Conservation (phyloP, 2,329 filamentous ascomycete species). For the Diaporthe batatas region DNA sequence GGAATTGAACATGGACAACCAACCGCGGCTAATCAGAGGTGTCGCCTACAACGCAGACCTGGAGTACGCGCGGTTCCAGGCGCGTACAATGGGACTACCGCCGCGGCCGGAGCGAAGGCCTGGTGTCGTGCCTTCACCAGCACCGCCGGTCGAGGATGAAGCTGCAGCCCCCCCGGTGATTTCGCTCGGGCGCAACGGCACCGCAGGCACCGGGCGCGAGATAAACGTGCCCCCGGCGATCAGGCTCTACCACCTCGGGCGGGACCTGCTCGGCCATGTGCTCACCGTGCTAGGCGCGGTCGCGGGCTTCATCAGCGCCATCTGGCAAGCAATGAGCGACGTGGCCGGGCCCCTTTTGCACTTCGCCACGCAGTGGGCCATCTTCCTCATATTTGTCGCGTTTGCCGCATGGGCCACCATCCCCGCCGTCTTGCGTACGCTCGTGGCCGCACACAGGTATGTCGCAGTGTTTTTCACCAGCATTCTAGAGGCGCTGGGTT, state of each 20-base stretch:
- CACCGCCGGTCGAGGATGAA: background rate
- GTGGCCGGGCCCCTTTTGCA: background rate
- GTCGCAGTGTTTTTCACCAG: background rate
- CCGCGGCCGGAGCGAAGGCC: no score
- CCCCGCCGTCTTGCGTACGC: background rate
- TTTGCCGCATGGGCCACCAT: background rate
- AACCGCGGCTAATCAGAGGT: background rate
- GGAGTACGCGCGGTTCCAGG: conserved; percentile 16
- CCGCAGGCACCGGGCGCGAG: conserved; percentile 12
- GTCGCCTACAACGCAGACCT: background rate
- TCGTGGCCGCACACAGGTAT: background rate
- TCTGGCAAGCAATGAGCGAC: background rate
- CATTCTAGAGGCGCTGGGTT: background rate
- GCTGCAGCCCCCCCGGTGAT: background rate
- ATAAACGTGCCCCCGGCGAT: background rate
- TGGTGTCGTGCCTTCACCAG: background rate
- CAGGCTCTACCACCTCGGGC: background rate
- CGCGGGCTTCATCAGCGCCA: background rate
- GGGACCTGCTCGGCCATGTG: no score
- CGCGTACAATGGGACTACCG: background rate
- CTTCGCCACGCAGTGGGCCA: conserved; percentile 3
- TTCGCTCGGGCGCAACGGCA: background rate
- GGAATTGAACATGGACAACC: background rate
- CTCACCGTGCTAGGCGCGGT: background rate
- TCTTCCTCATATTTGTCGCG: background rate